Conservation (phyloP, 345 rosid species). For the Citrus hindsii region DNA sequence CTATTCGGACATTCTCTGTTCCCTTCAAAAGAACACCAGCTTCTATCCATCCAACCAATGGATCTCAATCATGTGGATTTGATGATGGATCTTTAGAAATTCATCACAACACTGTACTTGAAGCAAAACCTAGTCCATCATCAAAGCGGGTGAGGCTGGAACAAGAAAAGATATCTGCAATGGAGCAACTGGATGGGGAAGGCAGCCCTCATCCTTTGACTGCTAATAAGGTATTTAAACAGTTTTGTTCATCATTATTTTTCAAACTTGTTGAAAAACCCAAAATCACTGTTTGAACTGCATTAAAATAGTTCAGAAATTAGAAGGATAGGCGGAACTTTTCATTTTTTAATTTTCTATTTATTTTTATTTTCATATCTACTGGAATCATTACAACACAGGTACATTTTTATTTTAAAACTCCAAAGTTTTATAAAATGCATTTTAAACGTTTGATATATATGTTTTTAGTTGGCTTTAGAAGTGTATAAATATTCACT, state of each 20-base stretch:
- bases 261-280: background rate
- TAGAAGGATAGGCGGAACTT: background rate
- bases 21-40: slow-evolving; percentile 48
- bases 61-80: slow-evolving; percentile 31
- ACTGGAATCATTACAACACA: background rate
- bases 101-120: slow-evolving; percentile 34
- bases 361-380: background rate
- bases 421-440: background rate
- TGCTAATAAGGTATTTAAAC: slow-evolving; percentile 41
- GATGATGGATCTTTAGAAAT: slow-evolving; percentile 36
- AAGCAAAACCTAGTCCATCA: slow-evolving; percentile 48
- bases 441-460: background rate
- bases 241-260: background rate
- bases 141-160: slow-evolving; percentile 64
- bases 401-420: background rate
- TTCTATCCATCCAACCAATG: slow-evolving; percentile 26
- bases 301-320: background rate
- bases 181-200: slow-evolving; percentile 46
- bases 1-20: slow-evolving; percentile 31
- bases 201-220: slow-evolving; percentile 42
- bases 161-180: slow-evolving; percentile 32
- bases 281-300: background rate
- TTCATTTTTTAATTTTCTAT: background rate
- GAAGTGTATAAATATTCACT: background rate
- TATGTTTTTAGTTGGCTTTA: background rate